Evolutionary conservation across 139 green algal genomes (phyloP).

Genomic region (Mesostigma viride): DNA sequence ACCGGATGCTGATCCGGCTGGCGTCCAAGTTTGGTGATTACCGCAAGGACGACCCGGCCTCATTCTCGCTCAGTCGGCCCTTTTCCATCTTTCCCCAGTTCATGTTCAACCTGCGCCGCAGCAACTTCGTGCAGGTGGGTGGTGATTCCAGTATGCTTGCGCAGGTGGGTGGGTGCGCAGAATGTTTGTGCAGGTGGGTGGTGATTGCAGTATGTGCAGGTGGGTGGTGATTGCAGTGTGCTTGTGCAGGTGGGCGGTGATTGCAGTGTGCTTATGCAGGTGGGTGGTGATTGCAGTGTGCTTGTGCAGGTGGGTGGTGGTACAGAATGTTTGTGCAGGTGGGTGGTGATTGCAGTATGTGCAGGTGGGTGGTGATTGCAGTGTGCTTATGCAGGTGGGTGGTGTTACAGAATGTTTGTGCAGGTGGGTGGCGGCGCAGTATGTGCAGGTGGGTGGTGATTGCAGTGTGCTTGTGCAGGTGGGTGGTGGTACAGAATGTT

Average conservation of each 20-base stretch:
- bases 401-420: no score
- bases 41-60: conserved; percentile 81
- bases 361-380: no score
- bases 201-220: background rate
- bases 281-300: no score
- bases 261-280: no score
- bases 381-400: background rate
- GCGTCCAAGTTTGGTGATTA: conserved; percentile 57
- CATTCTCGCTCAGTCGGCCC: conserved; percentile 70
- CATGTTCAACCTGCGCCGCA: conserved; percentile 96
- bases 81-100: conserved; percentile 95
- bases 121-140: conserved; percentile 75
- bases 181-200: background rate
- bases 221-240: no score
- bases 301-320: background rate
- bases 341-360: background rate
- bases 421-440: background rate
- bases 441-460: no score
- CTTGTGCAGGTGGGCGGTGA: background rate
- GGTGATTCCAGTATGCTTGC: no score
- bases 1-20: conserved; percentile 68
- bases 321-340: background rate
- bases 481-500: no score
- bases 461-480: background rate
- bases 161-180: no score